Base-by-base conservation (phyloP, 1,284 basidiomycete genomes). In the Puccinia horiana region DNA sequence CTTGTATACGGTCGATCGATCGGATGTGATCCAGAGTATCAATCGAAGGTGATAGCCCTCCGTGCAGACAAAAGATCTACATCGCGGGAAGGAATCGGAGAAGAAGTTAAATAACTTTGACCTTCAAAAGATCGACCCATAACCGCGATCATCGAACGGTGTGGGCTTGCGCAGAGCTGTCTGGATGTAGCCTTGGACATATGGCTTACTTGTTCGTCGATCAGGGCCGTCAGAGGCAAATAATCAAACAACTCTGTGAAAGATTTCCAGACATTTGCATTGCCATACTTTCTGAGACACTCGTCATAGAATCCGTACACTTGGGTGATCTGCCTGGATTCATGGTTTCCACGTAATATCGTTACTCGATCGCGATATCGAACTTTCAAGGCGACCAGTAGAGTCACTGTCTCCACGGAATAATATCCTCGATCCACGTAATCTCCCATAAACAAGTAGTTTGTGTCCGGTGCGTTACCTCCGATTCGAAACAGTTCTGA, bases 401-500 rank as follows among this genome's bases (percentile, higher is more conserved):
- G 90, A 26, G 96, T 98, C 85, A 99, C 96, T 0, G 96, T 99
- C 89, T 99, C 96, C 78, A 99, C 97, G 23, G 95, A 98, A 90
- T 99, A 99, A 90, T 98, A 99, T 40, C 96, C 96, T 86, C 97
- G 92, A 90, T 99, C 97, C 85, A 99, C 97, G 87, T 98, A 99
- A 90, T 99, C 96, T 67, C 97, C 97, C 97, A 99, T 99, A 90
- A 99, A 99, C 85, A 99, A 93, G 88, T 99, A 99, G 89, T 99
- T 99, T 84, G 97, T 98, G 89, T 99, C 97, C 83, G 96, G 97
- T 63, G 96, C 98, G 89, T 98, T 98, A 83, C 96, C 97, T 78
- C 97, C 96, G 87, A 99, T 99, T 81, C 96, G 93, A 90, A 99
- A 99, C 69, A 99, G 92, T 88, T 99, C 97, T 83, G 95, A 97